Conservation (phyloP, 805 yeast species). For the Saccharomycopsis lassenensis region DNA sequence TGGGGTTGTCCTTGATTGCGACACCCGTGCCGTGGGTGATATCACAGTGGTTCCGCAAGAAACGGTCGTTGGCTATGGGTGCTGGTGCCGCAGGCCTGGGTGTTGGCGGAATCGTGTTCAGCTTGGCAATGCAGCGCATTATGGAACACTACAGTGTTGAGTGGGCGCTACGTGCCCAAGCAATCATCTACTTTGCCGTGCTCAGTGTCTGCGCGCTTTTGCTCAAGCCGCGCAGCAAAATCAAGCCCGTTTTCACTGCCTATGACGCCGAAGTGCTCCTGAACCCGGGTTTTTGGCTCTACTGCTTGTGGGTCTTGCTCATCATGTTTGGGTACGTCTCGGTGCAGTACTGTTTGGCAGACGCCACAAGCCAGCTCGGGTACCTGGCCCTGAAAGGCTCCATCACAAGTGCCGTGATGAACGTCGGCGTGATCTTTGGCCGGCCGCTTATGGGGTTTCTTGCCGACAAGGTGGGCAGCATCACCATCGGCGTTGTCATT, state of each 20-base stretch:
- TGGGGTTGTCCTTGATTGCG: conserved; percentile 40
- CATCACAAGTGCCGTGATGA: conserved; percentile 46
- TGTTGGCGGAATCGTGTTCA: conserved; percentile 33
- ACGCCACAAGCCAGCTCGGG: conserved; percentile 50
- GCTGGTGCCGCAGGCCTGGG: conserved; percentile 32
- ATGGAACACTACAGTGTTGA: conserved; percentile 24
- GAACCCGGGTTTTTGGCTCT: conserved; percentile 33
- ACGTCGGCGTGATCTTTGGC: conserved; percentile 44
- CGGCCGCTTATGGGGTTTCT: conserved; percentile 45
- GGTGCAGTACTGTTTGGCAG: conserved; percentile 46
- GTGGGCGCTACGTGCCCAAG: conserved; percentile 30
- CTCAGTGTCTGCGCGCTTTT: conserved; percentile 26
- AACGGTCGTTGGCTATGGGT: conserved; percentile 32
- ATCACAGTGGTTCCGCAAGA: conserved; percentile 49
- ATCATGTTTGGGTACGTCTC: conserved; percentile 53
- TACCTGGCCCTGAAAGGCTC: conserved; percentile 45
- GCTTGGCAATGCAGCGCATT: conserved; percentile 27
- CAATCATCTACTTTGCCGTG: conserved; percentile 28
- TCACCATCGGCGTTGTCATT: conserved; percentile 32
- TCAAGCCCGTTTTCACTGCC: conserved; percentile 27
- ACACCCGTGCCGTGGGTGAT: conserved; percentile 36
- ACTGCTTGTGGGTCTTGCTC: conserved; percentile 31
- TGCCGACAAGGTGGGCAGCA: conserved; percentile 41
- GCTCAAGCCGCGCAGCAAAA: conserved; percentile 29
- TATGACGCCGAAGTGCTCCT: conserved; percentile 32